Conservation (phyloP, 495 filamentous ascomycete species). For the Penicillium parvum region DNA sequence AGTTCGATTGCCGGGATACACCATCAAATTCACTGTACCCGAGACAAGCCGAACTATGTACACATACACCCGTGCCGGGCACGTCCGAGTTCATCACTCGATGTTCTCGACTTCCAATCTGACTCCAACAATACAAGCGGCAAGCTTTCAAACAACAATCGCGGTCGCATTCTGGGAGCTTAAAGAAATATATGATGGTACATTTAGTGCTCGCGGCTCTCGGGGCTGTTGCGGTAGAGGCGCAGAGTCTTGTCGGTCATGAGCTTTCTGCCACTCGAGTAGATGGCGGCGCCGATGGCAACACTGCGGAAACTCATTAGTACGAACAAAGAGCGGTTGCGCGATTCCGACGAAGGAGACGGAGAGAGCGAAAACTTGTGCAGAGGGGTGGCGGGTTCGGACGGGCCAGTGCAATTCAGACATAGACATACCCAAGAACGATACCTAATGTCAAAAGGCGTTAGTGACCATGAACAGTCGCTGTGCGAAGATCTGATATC, state of each 20-base stretch:
- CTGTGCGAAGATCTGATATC: background rate
- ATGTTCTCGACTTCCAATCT: slow-evolving; percentile 22
- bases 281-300: slow-evolving; percentile 67
- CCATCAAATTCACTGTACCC: slow-evolving; percentile 24
- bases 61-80: slow-evolving; percentile 30
- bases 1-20: slow-evolving; percentile 31
- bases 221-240: slow-evolving; percentile 53
- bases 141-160: slow-evolving; percentile 26
- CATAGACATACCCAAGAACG: slow-evolving; percentile 64
- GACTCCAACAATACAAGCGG: slow-evolving; percentile 35
- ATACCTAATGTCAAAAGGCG: slow-evolving; percentile 53
- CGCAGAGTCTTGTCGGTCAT: slow-evolving; percentile 87
- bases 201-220: slow-evolving; percentile 47
- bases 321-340: background rate
- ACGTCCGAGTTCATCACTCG: slow-evolving; percentile 18
- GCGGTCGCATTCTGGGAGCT: slow-evolving; percentile 33
- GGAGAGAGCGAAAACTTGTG: slow-evolving; percentile 11
- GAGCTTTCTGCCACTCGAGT: slow-evolving; percentile 78
- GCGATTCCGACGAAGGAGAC: slow-evolving; percentile 5
- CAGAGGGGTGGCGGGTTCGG: slow-evolving; percentile 14
- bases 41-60: slow-evolving; percentile 39
- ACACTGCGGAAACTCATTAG: slow-evolving; percentile 45
- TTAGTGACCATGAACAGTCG: too few relatives aligned
- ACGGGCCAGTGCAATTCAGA: slow-evolving; percentile 15
- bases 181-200: slow-evolving; percentile 34